Percentiles rank a stretch among this genome's conserved stretches.
Conservation (phyloP, 139 green algal genomes). For the Chlorella sp. region DNA sequence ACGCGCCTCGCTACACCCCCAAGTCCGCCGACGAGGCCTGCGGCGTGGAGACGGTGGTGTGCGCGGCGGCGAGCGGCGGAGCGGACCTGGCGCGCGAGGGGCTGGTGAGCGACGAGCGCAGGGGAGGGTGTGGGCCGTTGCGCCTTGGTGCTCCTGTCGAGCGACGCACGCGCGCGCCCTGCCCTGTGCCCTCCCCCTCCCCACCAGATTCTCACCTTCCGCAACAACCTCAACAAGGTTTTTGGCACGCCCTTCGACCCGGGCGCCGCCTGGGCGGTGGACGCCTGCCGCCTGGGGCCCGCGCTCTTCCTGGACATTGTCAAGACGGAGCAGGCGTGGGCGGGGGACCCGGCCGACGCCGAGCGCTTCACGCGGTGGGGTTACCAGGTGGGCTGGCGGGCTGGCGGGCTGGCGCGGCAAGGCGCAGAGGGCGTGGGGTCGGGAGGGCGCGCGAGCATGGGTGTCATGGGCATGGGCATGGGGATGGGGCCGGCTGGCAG, state of each 20-base stretch:
- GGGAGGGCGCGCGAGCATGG: too few species aligned
- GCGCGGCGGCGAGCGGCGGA: neutral
- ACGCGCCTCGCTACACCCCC: neutral
- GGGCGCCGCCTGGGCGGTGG: conserved; percentile 4
- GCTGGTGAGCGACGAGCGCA: too few species aligned
- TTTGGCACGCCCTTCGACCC: conserved; percentile 12
- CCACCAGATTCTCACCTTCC: too few species aligned
- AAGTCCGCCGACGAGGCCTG: neutral
- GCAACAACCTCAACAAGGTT: conserved; percentile 45
- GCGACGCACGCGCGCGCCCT: too few species aligned
- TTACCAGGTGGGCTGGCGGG: neutral
- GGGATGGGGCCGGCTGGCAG: neutral
- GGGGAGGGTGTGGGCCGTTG: too few species aligned
- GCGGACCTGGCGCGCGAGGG: neutral
- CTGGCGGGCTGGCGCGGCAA: neutral
- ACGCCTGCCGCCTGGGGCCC: conserved; percentile 10
- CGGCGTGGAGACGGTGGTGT: conserved; percentile 12
- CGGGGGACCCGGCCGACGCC: neutral
- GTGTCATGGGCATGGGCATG: neutral
- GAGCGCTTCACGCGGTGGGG: conserved; percentile 29
- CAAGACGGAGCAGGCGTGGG: conserved; percentile 10
- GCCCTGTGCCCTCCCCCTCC: too few species aligned
- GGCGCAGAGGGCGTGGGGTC: too few species aligned
- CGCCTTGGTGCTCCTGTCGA: too few species aligned
- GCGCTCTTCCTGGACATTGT: conserved; percentile 40